Evolutionary conservation across 257 asterid species (phyloP).

Genomic region (Solanum boliviense): DNA sequence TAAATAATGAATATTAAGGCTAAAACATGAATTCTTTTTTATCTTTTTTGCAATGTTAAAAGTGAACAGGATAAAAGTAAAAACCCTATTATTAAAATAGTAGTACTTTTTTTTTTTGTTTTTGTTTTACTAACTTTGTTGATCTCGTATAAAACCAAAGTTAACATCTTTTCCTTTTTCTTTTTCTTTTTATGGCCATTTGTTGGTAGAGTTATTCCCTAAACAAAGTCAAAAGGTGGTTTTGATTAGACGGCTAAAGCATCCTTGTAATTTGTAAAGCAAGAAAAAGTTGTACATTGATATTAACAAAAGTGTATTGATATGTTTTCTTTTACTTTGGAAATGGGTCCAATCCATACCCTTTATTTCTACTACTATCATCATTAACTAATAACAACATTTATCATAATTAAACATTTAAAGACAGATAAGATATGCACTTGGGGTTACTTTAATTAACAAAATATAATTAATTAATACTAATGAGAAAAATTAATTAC

Average conservation of each 20-base stretch:
- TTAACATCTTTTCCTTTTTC: background rate
- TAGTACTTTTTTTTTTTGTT: background rate
- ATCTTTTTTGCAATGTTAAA: too few relatives aligned
- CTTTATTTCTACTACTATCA: background rate
- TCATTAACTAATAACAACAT: constrained; percentile 50
- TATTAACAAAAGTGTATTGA: constrained; percentile 38
- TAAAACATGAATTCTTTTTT: too few relatives aligned
- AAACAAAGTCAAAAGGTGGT: constrained; percentile 42
- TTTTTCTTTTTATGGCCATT: background rate
- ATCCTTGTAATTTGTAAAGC: constrained; percentile 22
- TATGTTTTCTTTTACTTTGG: constrained; percentile 8
- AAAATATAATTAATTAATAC: background rate
- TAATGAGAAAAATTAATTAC: constrained; percentile 8
- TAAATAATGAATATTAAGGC: too few relatives aligned
- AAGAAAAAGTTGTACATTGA: constrained; percentile 45
- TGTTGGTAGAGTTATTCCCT: background rate
- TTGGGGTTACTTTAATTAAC: background rate
- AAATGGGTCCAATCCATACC: background rate
- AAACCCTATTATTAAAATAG: too few relatives aligned
- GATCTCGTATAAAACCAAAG: background rate
- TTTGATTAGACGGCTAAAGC: constrained; percentile 34
- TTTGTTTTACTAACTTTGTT: background rate
- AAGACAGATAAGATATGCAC: background rate
- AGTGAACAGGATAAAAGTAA: too few relatives aligned
- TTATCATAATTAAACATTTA: background rate